Evolutionary conservation across 495 filamentous ascomycete species (phyloP), one percentile per base, ranked within the genome.

Genomic region (Ramalina peruviana): DNA sequence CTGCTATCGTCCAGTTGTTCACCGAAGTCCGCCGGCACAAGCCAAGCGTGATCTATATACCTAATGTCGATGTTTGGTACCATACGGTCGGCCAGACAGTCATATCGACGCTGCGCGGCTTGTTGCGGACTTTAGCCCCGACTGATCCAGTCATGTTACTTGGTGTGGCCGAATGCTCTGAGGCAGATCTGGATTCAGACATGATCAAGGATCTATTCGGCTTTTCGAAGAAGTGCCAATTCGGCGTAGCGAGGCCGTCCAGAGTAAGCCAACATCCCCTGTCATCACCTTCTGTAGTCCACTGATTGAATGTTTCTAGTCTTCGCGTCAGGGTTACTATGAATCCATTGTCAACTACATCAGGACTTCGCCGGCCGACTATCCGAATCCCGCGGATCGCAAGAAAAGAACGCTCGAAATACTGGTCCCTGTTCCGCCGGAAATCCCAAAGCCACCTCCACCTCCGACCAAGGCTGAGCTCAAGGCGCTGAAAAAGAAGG

Each of bases 11-110:
- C 21, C 83, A 88, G 56, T 71, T 90, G 1, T 98, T 98, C 61
- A 74, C 82, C 0, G 92, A 98, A 67, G 86, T 93, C 13, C 86
- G 86, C 60, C 79, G 89, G 38, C 88, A 95, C 56, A 96, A 93
- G 65, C 92, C 93, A 9, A 89, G 88, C 66, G 85, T 98, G 20
- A 94, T 98, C 50, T 97, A 85, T 67, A 83, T 98, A 43, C 92
- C 93, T 0, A 80, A 85, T 54, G 76, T 96, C 53, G 85, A 96
- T 42, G 69, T 78, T 30, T 98, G 93, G 93, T 87, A 83, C 57
- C 64, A 71, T 9, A 87, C 80, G 21, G 65, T 95, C 12, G 67
- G 70, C n/a, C 71, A 72, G 4, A 54, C 77, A 21, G 77, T 82
- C 4, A 75, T 94, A 49, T 80, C 79, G 11, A 88, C 85, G 1